phyloP scores from a whole-genome alignment of 768 basidiomycete species.

The Xanthoconium purpureum region DNA sequence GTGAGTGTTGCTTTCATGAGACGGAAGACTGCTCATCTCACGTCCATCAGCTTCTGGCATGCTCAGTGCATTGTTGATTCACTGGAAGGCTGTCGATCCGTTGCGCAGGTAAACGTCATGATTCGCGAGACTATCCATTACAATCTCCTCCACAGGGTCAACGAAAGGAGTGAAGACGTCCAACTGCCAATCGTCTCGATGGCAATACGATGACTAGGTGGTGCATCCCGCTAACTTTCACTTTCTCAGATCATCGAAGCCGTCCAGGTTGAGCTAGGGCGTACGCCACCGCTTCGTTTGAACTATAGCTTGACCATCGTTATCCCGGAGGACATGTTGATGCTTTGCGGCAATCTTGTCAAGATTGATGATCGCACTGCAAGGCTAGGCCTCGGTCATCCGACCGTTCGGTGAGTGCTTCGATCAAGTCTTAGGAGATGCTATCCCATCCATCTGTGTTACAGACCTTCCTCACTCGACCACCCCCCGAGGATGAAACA shows the following conservation, averaged over 20 bases:
- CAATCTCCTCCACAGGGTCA: slow-evolving; percentile 19
- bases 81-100: slow-evolving; percentile 24
- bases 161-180: slow-evolving; percentile 23
- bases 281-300: slow-evolving; percentile 17
- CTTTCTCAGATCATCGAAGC: slow-evolving; percentile 29
- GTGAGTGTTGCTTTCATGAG: slow-evolving; percentile 10
- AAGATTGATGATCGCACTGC: slow-evolving; percentile 25
- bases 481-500: slow-evolving; percentile 9
- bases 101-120: slow-evolving; percentile 22
- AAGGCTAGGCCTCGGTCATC: slow-evolving; percentile 21
- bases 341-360: slow-evolving; percentile 25
- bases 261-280: slow-evolving; percentile 26
- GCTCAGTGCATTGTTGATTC: slow-evolving; percentile 29
- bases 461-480: slow-evolving; percentile 25
- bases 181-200: slow-evolving; percentile 24
- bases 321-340: slow-evolving; percentile 23
- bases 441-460: background rate
- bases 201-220: slow-evolving; percentile 23
- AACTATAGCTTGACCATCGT: slow-evolving; percentile 28
- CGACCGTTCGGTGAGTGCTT: slow-evolving; percentile 21
- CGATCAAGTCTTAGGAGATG: background rate
- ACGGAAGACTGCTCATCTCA: background rate
- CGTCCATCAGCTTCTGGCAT: slow-evolving; percentile 22
- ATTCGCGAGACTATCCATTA: slow-evolving; percentile 18
- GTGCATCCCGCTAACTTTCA: slow-evolving; percentile 25